A percentile compares a stretch with the other conserved stretches of the same genome.
Evolutionary conservation across 2,329 filamentous ascomycete species (phyloP).

Genomic region (Pestalotiopsis sp.): DNA sequence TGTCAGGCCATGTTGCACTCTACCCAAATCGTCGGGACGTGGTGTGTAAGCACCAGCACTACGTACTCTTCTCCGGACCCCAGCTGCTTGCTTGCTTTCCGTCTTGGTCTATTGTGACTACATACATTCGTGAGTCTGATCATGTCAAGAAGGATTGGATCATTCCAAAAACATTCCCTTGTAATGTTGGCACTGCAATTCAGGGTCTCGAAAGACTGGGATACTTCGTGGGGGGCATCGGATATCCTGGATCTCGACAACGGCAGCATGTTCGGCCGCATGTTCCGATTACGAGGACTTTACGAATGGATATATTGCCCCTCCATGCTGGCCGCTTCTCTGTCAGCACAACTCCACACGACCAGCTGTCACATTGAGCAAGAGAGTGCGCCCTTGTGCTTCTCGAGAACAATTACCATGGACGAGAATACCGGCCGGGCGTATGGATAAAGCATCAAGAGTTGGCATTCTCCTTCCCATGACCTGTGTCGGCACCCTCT

Average conservation of each 20-base stretch:
- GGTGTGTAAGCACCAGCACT: neutral
- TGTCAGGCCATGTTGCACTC: neutral
- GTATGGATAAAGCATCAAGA: neutral
- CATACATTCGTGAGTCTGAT: neutral
- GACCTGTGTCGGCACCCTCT: neutral
- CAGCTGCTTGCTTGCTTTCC: neutral
- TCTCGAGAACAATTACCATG: neutral
- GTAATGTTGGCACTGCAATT: neutral
- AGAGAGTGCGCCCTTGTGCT: neutral
- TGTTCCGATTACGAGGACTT: neutral
- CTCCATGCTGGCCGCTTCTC: neutral
- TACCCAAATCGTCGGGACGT: slow-evolving; percentile 6
- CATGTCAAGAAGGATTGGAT: neutral
- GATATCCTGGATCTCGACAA: neutral
- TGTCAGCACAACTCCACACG: neutral
- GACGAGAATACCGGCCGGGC: neutral
- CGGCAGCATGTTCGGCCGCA: neutral
- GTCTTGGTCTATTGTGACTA: neutral
- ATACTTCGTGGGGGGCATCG: neutral
- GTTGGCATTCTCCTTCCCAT: neutral
- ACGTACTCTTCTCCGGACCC: neutral
- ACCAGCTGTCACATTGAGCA: neutral
- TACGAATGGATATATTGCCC: neutral
- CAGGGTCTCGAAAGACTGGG: neutral
- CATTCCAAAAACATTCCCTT: neutral